A percentile compares a stretch with the other conserved stretches of the same genome.
Conservation (phyloP, 2,329 filamentous ascomycete genomes). For the Graphilbum sp. region DNA sequence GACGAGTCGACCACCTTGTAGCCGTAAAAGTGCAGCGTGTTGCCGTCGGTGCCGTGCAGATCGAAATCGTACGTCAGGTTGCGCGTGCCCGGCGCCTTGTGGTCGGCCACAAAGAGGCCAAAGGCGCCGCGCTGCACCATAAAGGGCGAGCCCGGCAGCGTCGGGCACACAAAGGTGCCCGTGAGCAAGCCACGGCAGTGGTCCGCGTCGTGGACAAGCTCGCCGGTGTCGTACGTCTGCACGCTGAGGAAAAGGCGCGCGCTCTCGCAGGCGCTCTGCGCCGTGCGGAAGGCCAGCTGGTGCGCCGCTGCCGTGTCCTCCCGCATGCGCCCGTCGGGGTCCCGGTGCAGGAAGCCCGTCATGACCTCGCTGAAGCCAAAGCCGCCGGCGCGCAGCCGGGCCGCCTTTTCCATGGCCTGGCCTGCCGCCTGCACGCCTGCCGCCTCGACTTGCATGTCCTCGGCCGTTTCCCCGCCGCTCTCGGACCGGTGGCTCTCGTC, state of each 20-base stretch:
- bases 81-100: conserved; percentile 35
- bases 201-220: conserved; percentile 27
- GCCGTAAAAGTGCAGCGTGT: conserved; percentile 40
- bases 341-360: conserved; percentile 40
- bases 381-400: conserved; percentile 26
- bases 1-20: conserved; percentile 47
- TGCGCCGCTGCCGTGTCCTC: conserved; percentile 34
- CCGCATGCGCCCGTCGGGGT: conserved; percentile 19
- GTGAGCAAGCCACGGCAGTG: conserved; percentile 38
- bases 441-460: conserved; percentile 20
- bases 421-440: conserved; percentile 19
- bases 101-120: conserved; percentile 37
- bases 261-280: conserved; percentile 34
- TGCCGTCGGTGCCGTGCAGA: conserved; percentile 36
- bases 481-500: too few species aligned
- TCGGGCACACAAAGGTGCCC: conserved; percentile 40
- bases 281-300: conserved; percentile 33
- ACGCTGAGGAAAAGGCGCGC: conserved; percentile 44
- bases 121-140: conserved; percentile 42
- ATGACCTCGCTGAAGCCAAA: conserved; percentile 50
- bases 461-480: too few species aligned
- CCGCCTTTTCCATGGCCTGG: conserved; percentile 24
- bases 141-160: conserved; percentile 39
- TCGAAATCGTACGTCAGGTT: conserved; percentile 47
- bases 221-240: conserved; percentile 34